A percentile compares a stretch with the other conserved stretches of the same genome.
Conservation (phyloP, 805 yeast species). For the Metschnikowia matae region DNA sequence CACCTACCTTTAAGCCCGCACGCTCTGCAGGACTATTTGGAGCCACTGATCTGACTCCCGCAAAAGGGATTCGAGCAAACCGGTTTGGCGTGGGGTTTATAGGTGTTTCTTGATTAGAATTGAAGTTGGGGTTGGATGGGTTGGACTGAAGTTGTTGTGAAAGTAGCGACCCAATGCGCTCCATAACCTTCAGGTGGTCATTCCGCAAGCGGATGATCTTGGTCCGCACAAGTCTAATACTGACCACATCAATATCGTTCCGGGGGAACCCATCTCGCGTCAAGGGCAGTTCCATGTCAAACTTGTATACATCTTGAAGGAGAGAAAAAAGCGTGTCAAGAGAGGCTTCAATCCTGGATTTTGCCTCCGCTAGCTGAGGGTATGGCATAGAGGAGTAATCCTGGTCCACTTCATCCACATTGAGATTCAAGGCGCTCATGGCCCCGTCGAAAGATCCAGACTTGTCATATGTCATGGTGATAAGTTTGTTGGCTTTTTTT, state of each 20-base stretch:
- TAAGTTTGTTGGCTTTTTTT: too few species aligned
- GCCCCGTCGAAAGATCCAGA: slow-evolving; percentile 11
- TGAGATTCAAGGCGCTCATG: slow-evolving; percentile 16
- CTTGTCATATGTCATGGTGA: neutral
- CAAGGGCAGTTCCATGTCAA: slow-evolving; percentile 62
- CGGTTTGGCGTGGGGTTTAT: neutral
- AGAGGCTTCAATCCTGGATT: slow-evolving; percentile 25
- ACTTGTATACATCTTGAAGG: slow-evolving; percentile 41
- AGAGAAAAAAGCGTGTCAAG: slow-evolving; percentile 41
- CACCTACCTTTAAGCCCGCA: slow-evolving; percentile 53
- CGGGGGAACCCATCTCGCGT: slow-evolving; percentile 87
- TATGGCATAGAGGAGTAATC: slow-evolving; percentile 8
- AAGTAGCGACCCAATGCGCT: slow-evolving; percentile 45
- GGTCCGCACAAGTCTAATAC: slow-evolving; percentile 56
- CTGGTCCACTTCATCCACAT: slow-evolving; percentile 6
- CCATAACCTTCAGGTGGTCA: slow-evolving; percentile 54
- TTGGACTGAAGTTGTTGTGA: slow-evolving; percentile 35
- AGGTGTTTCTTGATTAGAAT: neutral
- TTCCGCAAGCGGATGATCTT: slow-evolving; percentile 65
- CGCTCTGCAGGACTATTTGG: slow-evolving; percentile 51
- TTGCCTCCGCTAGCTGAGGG: slow-evolving; percentile 16
- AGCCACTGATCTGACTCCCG: slow-evolving; percentile 47
- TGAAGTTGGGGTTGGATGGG: neutral
- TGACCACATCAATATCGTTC: slow-evolving; percentile 72
- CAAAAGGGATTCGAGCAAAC: slow-evolving; percentile 43